A percentile compares a stretch with the other conserved stretches of the same genome.
Evolutionary conservation across 192 early-diverging fungal genomes (phyloP).

Genomic region (Spizellomyces punctatus): DNA sequence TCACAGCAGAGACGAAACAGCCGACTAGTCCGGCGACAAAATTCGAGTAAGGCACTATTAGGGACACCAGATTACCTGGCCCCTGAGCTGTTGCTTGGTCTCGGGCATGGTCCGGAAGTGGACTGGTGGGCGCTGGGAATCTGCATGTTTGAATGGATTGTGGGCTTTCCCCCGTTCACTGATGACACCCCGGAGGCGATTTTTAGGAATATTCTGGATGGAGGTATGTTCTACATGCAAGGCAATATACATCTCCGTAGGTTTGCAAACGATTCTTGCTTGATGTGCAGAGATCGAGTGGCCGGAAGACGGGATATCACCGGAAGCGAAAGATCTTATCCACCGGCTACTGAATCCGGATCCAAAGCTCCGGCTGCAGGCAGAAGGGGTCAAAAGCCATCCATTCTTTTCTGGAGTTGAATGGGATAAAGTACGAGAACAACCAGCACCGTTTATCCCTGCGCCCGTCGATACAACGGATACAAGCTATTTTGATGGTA

Average conservation of each 20-base stretch:
- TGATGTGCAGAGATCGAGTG: conserved; percentile 59
- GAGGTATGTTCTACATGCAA: conserved; percentile 3
- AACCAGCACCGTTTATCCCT: conserved; percentile 85
- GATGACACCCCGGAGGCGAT: conserved; percentile 85
- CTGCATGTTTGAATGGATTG: conserved; percentile 87
- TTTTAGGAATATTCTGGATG: conserved; percentile 85
- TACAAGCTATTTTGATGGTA: conserved; percentile 92
- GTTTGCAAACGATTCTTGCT: neutral
- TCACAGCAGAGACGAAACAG: neutral
- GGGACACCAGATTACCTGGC: conserved; percentile 96
- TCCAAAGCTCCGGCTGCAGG: conserved; percentile 64
- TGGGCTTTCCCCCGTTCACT: conserved; percentile 88
- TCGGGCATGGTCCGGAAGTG: conserved; percentile 80
- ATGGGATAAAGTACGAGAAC: conserved; percentile 74
- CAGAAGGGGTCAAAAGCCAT: conserved; percentile 69
- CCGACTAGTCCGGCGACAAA: neutral
- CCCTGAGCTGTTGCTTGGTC: conserved; percentile 87
- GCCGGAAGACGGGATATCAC: conserved; percentile 61
- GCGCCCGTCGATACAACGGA: conserved; percentile 77
- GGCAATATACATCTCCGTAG: neutral
- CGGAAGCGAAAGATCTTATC: conserved; percentile 73
- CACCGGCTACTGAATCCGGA: conserved; percentile 74
- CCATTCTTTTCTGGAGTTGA: conserved; percentile 76
- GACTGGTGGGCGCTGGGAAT: conserved; percentile 98
- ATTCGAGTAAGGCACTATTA: conserved; percentile 36